Base-by-base conservation (phyloP, 148 eudicot genomes). In the Cornus suecica region DNA sequence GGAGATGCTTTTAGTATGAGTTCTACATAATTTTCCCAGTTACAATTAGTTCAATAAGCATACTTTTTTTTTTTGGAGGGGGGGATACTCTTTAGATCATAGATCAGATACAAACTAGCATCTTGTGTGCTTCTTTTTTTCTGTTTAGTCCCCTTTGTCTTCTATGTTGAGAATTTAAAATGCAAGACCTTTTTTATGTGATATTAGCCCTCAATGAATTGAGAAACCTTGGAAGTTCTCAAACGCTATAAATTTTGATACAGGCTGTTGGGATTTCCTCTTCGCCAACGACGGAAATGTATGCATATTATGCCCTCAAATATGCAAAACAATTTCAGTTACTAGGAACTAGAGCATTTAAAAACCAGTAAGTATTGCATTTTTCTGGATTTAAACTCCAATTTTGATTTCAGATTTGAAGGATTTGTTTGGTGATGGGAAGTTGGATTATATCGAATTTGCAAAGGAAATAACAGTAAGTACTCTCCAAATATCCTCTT, bases 251-350 rank as follows among this genome's bases (percentile, higher is more conserved):
- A 56, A 20, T 64, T 74, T 31, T 84, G 77, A 70, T 82, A 64
- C 92, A 95, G 99, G 94, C 80, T 95, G 72, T 80, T 95, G 90
- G 79, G 75, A 80, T 75, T 68, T 69, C 94, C 99, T 77, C 94
- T 95, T 20, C 88, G 99, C 77, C 77, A 82, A 83, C 86, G 99
- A 74, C 86, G 97, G 72, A 87, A 86, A 78, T 88, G 99, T 95
- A 90, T 73, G 87, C 26, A 31, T 68, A 71, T 65, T 34, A 5
- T 71, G 26, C 42, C 25, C 37, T 31, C 68, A n/a, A 23, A 34
- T 23, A 5, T 75, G 25, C 41, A 32, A 4, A 18, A 42, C 74
- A 41, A 61, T 52, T 71, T 29, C 27, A 73, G 24, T 65, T 34
- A 27, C 27, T 37, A 25, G 68, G 15, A 37, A 63, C 29, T 37